Conservation (phyloP, 2,329 filamentous ascomycete genomes). For the Lasiodiplodia sp. region DNA sequence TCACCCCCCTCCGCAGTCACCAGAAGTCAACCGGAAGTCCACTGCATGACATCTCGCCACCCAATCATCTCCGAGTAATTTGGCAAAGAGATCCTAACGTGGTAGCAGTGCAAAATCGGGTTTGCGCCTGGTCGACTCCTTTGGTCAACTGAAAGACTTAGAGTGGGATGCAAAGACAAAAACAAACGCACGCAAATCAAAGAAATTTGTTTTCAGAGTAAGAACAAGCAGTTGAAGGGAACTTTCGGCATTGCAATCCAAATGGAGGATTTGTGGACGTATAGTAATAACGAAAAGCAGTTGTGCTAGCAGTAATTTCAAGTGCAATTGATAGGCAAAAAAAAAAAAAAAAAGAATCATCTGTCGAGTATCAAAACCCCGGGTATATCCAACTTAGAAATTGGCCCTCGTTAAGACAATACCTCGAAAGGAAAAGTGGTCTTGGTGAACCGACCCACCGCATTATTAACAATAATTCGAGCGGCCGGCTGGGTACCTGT, state of each 20-base stretch:
- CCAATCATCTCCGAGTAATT: neutral
- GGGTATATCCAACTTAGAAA: conserved; percentile 23
- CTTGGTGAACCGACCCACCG: neutral
- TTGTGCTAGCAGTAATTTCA: neutral
- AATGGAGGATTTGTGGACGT: neutral
- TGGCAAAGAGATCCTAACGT: neutral
- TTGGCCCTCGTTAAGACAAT: conserved; percentile 16
- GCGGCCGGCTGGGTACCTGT: neutral
- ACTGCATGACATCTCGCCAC: neutral
- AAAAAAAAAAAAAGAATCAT: neutral
- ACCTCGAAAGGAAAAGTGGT: conserved; percentile 4
- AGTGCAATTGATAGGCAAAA: neutral
- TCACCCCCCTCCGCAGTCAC: neutral
- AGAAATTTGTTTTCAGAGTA: neutral
- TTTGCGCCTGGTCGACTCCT: neutral
- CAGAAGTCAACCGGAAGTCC: neutral
- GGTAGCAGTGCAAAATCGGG: neutral
- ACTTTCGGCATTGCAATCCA: neutral
- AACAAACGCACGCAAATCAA: neutral
- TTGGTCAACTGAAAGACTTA: neutral
- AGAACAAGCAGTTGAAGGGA: neutral
- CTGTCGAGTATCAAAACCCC: neutral
- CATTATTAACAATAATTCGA: conserved; percentile 8
- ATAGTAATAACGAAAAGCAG: neutral
- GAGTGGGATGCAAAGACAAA: neutral